Base-by-base conservation (phyloP, 495 filamentous ascomycete genomes). In the Hypomontagnella submonticulosa region DNA sequence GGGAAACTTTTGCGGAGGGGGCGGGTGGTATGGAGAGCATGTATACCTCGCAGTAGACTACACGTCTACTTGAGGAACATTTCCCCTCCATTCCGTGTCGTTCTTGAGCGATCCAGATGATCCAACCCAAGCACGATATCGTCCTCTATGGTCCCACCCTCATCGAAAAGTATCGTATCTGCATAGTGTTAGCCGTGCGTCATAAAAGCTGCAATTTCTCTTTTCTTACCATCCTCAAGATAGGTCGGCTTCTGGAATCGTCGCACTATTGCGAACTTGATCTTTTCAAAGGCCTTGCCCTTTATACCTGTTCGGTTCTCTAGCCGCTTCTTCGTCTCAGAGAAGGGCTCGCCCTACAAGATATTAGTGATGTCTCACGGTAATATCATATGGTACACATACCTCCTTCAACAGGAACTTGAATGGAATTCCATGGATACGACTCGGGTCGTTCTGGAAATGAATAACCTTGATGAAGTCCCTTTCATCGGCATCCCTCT, bases 211-310 rank as follows among this genome's bases (percentile, higher is more conserved):
- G n/a, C n/a, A 3, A 15, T 11, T 33, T 40, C 11, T 4, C 23
- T 38, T 43, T 23, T 74, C 87, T 83, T 80, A 97, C 95, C 93
- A 80, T 98, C 95, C 63, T 85, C 85, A 55, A 99, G 80, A 80
- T 96, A 97, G 54, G 85, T 81, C 4, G 93, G 89, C 68, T 84
- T 90, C 15, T 89, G 86, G 76, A 89, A 96, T 53, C 90, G 84
- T 61, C 86, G 85, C 5, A 97, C 83, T 42, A 97, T 77, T 4
- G 92, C 91, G 80, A 99, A 97, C 77, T 93, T 97, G 74, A 98
- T 93, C 82, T 97, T 99, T 76, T 99, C 95, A 64, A 98, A 95
- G 56, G 91, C 92, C 81, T 98, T 98, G 64, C 95, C 95, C 79
- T 97, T 98, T 74, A 99, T 87, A 10, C 93, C 93, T 2, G 91